Evolutionary conservation across 148 eudicot species (phyloP).

Genomic region (Arbutus unedo): DNA sequence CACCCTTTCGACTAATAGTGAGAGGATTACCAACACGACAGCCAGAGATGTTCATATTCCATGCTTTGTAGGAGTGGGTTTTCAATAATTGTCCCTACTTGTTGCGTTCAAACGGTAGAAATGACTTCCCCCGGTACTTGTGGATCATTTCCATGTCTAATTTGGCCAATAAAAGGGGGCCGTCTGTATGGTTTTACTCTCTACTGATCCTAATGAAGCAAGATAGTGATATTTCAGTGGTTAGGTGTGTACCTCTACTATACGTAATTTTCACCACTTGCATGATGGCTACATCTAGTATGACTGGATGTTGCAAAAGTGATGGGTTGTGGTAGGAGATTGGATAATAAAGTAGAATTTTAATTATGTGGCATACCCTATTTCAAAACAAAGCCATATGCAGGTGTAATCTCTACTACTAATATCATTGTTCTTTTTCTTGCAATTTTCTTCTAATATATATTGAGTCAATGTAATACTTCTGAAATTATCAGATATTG

Average conservation of each 20-base stretch:
- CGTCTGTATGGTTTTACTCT: not conserved
- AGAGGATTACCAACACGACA: not conserved
- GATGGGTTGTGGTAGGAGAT: slow-evolving; percentile 3
- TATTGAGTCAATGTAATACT: not conserved
- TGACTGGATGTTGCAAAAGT: not conserved
- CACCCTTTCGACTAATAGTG: not conserved
- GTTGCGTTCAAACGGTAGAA: not conserved
- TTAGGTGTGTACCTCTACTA: too few species aligned
- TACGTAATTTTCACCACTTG: not conserved
- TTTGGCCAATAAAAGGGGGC: not conserved
- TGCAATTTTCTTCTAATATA: not conserved
- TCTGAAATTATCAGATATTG: slow-evolving; percentile 27
- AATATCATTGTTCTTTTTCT: not conserved
- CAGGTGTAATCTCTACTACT: not conserved
- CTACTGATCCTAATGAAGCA: not conserved
- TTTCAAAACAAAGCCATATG: not conserved
- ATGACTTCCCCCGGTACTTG: not conserved
- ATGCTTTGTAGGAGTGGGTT: not conserved
- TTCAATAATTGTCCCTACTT: not conserved
- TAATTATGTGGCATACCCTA: not conserved
- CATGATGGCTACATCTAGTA: not conserved
- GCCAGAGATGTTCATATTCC: not conserved
- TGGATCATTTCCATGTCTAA: not conserved
- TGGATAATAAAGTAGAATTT: not conserved
- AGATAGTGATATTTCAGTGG: not conserved